Conservation (phyloP, 2,329 filamentous ascomycete species). For the Fusarium dimerum region DNA sequence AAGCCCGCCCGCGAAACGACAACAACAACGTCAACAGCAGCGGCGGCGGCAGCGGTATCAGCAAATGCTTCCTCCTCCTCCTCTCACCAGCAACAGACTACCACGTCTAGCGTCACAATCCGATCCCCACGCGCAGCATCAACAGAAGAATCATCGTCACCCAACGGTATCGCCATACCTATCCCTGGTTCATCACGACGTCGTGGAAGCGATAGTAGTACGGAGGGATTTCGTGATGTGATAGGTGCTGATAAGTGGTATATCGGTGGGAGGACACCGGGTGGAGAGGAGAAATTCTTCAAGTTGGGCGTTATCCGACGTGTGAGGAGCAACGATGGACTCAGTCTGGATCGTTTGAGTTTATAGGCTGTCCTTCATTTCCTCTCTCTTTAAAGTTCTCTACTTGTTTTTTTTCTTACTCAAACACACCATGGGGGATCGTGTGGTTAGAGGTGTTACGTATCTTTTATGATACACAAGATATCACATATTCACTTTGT, state of each 20-base stretch:
- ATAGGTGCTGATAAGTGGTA: slow-evolving; percentile 78
- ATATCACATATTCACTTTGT: background rate
- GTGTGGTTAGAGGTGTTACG: background rate
- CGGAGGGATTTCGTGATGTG: slow-evolving; percentile 74
- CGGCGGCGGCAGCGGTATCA: slow-evolving; percentile 18
- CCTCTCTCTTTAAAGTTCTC: background rate
- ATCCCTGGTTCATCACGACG: slow-evolving; percentile 46
- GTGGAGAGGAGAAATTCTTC: slow-evolving; percentile 79
- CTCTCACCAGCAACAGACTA: slow-evolving; percentile 24
- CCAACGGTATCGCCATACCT: slow-evolving; percentile 38
- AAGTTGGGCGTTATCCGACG: slow-evolving; percentile 75
- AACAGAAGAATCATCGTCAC: slow-evolving; percentile 15
- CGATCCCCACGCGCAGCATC: slow-evolving; percentile 29
- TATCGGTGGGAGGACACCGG: slow-evolving; percentile 73
- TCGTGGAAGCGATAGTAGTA: slow-evolving; percentile 73
- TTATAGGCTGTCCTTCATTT: slow-evolving; percentile 51
- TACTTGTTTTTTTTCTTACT: background rate
- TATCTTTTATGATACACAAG: slow-evolving; percentile 13
- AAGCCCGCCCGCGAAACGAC: slow-evolving; percentile 37
- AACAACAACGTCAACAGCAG: slow-evolving; percentile 26
- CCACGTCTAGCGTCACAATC: slow-evolving; percentile 32
- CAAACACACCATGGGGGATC: slow-evolving; percentile 2
- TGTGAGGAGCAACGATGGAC: slow-evolving; percentile 70
- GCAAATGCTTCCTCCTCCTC: slow-evolving; percentile 27
- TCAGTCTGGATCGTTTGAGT: slow-evolving; percentile 75